Base-by-base conservation (phyloP, 495 filamentous ascomycete species). In the Pyrenopolyporus hunteri region DNA sequence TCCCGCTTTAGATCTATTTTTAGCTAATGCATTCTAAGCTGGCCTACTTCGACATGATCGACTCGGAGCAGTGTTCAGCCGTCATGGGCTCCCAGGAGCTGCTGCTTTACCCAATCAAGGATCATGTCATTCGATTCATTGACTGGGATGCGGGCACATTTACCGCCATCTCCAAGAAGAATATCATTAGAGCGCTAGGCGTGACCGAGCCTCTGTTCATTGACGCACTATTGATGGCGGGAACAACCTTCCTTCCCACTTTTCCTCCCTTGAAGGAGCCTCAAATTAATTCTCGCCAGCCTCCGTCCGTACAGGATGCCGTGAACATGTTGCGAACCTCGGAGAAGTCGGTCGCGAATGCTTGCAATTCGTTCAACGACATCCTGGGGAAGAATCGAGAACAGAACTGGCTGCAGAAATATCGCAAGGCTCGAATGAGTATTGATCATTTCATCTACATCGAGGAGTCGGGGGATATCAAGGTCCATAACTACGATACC, bases 381-480 rank as follows among this genome's bases (percentile, higher is more conserved):
- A 87, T 92, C 45, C 78, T 90, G 17, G 37, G 28, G 13, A 81
- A 86, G 61, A 75, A 82, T 33, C 83, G 85, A 57, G 83, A 89
- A n/a, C 73, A 84, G 6, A 82, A 86, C 31, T 99, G 96, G 80
- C 73, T 89, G 16, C 89, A 92, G 67, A 88, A 87, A 57, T 99
- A 91, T 71, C 88, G 87, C 67, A 89, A 87, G 66, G 90, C 90
- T 4, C 85, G 87, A 31, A 88, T 94, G 80, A 83, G 85, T 8
- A 84, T 98, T 57, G 89, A 92, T 71, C 93, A 98, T 70, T 92
- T 94, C 68, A 85, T 91, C 14, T 80, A 91, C 57, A 85, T 97
- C 49, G 86, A 87, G 26, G 80, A 83, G 17, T 85, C 87, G 44
- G 94, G 93, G 13, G 81, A 85, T 48, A 82, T 96, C 40, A 86